A percentile compares a stretch with the other conserved stretches of the same genome.
These are phyloP conservation scores for Sequoiadendron giganteum DNA, from an alignment of 75 land plant species.

Conservation along the genomic window DNA sequence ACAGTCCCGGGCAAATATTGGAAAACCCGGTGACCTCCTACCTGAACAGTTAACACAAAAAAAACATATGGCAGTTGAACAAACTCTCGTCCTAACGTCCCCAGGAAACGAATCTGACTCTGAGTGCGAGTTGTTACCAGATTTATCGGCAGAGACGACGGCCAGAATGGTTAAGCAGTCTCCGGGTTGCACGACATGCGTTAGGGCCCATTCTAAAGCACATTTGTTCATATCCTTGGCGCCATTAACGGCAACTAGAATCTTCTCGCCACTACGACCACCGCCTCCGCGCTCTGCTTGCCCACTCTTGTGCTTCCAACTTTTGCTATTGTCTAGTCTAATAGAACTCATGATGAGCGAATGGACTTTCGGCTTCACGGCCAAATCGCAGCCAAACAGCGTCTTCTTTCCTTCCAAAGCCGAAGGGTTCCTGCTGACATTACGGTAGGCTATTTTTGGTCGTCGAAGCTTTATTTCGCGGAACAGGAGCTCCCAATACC, in stretches of 20 bases:
- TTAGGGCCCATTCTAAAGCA: conserved; percentile 81
- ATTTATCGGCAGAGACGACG: conserved; percentile 37
- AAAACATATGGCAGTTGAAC: background rate
- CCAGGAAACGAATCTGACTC: background rate
- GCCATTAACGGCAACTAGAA: conserved; percentile 75
- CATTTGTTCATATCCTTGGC: conserved; percentile 58
- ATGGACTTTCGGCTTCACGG: background rate
- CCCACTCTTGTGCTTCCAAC: background rate
- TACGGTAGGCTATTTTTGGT: background rate
- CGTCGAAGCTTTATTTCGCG: background rate
- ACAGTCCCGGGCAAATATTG: conserved; percentile 69
- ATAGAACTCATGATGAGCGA: background rate
- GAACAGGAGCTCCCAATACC: too few species aligned
- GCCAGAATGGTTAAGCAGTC: conserved; percentile 70
- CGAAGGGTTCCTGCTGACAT: background rate
- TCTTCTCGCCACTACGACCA: conserved; percentile 33
- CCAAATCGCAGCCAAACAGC: background rate
- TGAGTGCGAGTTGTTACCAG: conserved; percentile 23
- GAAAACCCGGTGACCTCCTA: conserved; percentile 49
- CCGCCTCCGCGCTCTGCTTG: background rate
- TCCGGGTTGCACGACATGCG: conserved; percentile 83
- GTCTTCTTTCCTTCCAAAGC: background rate
- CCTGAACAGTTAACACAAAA: conserved; percentile 21
- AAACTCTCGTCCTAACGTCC: background rate
- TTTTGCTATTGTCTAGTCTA: background rate